Base-by-base conservation (phyloP, 495 filamentous ascomycete species). In the Choiromyces venosus region DNA sequence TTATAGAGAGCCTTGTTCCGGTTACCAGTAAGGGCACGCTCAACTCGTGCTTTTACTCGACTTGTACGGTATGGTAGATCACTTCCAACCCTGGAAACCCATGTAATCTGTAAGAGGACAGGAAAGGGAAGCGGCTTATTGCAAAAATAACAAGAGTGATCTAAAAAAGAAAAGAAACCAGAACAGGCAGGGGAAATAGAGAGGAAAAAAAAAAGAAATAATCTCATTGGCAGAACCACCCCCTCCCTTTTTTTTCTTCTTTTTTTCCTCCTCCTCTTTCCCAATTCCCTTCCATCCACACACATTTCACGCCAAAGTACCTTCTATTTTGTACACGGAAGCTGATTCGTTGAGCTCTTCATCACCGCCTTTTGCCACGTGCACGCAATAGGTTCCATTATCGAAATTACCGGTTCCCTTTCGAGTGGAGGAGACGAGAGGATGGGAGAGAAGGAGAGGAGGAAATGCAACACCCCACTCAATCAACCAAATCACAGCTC, bases 311-410 rank as follows among this genome's bases (percentile, higher is more conserved):
- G 42, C 52, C 8, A 9, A 4, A n/a, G 4, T 14, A 69, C 39
- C 72, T 74, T 40, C 71, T 67, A 76, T 70, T 67, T 74, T 25
- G 44, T 68, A 46, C 33, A 61, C 56, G 44, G 40, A 39, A 61
- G 33, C 33, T 77, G 74, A 77, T 77, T 77, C 74, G 75, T 61
- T 25, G 52, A 61, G n/a, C 9, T 0, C 52, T n/a, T 29, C 52
- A 77, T 69, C 56, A 68, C 73, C 75, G 61, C 75, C 69, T 67
- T n/a, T 69, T 77, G 75, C 75, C 75, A 77, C 75, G 75, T 77
- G 75, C 75, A 77, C 75, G 33, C 36, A 52, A 74, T 74, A 42
- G 66, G n/a, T 44, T 73, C 69, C 44, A 25, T 71, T 40, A 38
- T 44, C 52, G 36, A 37, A 38, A 39, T 61, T 42, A 33, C 56